Conservation (phyloP, 305 asterid genomes). For the Fraxinus greggii region DNA sequence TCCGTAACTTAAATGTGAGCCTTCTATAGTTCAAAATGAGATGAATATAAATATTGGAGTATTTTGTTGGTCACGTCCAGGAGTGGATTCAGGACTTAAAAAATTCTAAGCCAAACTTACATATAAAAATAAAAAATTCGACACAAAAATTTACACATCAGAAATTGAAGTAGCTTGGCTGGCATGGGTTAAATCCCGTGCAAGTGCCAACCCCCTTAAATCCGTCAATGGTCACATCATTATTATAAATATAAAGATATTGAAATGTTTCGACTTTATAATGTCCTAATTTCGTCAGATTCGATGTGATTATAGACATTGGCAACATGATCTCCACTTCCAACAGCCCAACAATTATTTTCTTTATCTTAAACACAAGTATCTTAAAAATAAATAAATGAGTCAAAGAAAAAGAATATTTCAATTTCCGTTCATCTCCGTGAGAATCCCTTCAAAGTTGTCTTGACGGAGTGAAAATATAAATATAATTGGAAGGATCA, state of each 20-base stretch:
- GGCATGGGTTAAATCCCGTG: not conserved
- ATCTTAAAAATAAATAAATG: too few species aligned
- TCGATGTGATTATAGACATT: not conserved
- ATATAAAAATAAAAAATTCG: too few species aligned
- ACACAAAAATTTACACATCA: not conserved
- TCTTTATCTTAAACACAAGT: too few species aligned
- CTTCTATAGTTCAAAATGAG: not conserved
- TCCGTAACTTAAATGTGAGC: not conserved
- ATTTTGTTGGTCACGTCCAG: not conserved
- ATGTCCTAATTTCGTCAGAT: not conserved
- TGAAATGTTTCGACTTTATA: not conserved
- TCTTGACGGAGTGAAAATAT: not conserved
- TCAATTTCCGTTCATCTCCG: not conserved
- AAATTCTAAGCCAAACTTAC: not conserved
- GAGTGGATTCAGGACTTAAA: not conserved
- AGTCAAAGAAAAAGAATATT: not conserved
- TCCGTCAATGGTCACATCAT: not conserved
- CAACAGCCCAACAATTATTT: not conserved
- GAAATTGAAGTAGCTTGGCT: not conserved
- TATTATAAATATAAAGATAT: not conserved
- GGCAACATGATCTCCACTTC: not conserved
- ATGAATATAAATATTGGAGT: not conserved
- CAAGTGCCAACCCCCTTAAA: not conserved
- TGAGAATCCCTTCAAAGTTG: not conserved
- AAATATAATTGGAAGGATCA: not conserved